These are phyloP conservation scores for Aureobasidium sp. DNA, from an alignment of 2,329 filamentous ascomycete species.

Conservation along the genomic window DNA sequence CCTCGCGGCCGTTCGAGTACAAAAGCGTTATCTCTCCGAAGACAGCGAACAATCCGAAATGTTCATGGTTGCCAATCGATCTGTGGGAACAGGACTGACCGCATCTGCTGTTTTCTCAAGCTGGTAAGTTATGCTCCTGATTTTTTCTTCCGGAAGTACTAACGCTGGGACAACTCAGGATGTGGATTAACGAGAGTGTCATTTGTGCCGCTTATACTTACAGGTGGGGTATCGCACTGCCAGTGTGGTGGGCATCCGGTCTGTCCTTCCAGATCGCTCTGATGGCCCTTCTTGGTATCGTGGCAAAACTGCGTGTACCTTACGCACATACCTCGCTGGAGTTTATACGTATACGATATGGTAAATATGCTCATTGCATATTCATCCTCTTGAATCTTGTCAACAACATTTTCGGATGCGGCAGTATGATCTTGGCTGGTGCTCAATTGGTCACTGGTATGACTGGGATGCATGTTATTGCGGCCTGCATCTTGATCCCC, in stretches of 20 bases:
- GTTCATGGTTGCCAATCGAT: constrained; percentile 34
- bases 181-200: constrained; percentile 41
- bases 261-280: constrained; percentile 44
- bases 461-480: constrained; percentile 44
- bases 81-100: constrained; percentile 26
- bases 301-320: constrained; percentile 44
- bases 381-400: constrained; percentile 26
- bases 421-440: constrained; percentile 26
- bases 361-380: constrained; percentile 22
- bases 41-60: constrained; percentile 41
- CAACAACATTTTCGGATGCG: constrained; percentile 35
- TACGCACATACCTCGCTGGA: constrained; percentile 47
- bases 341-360: constrained; percentile 38
- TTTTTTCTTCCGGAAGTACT: background rate
- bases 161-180: constrained; percentile 20
- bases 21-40: constrained; percentile 38
- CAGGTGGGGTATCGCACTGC: constrained; percentile 23
- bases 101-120: constrained; percentile 29
- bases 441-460: constrained; percentile 28
- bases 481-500: constrained; percentile 41
- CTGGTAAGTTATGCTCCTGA: constrained; percentile 19
- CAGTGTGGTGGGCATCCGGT: constrained; percentile 32
- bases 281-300: constrained; percentile 44
- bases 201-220: constrained; percentile 33
- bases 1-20: constrained; percentile 40